A percentile compares a stretch with the other conserved stretches of the same genome.
phyloP scores from a whole-genome alignment of 1,284 basidiomycete species.

The Malassezia psittaci region DNA sequence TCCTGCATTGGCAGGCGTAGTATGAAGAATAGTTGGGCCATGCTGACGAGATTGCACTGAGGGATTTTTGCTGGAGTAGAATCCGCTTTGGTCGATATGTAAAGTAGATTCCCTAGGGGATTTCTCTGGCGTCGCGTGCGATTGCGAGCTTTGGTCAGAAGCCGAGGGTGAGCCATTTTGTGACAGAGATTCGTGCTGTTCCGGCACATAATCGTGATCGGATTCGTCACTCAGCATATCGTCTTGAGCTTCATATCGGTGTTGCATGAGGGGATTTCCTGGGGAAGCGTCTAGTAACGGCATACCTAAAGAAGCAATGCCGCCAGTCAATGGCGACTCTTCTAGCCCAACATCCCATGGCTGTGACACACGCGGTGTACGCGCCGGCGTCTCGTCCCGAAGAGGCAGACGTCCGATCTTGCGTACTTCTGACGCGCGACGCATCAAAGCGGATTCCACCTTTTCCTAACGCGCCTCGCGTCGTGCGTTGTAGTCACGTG shows the following conservation, averaged over 20 bases:
- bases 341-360: conserved; percentile 1
- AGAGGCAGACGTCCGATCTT: conserved; percentile 10
- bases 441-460: background rate
- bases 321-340: conserved; percentile 15
- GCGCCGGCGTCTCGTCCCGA: background rate
- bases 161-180: background rate
- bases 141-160: background rate
- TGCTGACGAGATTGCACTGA: too few species aligned
- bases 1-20: background rate
- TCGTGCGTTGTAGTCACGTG: conserved; percentile 1
- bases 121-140: background rate
- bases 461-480: background rate
- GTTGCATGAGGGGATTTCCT: background rate
- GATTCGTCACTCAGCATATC: conserved; percentile 1
- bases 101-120: background rate
- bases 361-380: conserved; percentile 1
- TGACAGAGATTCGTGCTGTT: background rate
- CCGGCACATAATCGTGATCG: conserved; percentile 8
- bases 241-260: background rate
- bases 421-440: conserved; percentile 7
- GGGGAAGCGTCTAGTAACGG: background rate
- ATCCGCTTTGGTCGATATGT: background rate
- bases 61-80: background rate
- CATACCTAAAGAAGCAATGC: background rate
- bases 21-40: too few species aligned